phyloP scores from a whole-genome alignment of 2,329 filamentous ascomycete species.

The Nigrospora osmanthi region DNA sequence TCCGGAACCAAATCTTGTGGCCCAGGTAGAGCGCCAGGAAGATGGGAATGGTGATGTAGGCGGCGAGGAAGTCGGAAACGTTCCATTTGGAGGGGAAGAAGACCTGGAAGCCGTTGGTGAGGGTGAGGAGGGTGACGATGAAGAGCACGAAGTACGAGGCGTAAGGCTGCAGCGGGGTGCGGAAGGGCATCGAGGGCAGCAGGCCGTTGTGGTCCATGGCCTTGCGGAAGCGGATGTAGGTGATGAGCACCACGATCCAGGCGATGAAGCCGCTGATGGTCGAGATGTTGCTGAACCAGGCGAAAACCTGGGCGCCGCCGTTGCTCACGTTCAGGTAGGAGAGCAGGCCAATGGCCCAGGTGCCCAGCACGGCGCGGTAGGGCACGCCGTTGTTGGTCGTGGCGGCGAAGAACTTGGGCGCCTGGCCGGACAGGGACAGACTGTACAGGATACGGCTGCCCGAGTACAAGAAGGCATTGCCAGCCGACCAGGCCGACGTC shows the following conservation, averaged over 20 bases:
- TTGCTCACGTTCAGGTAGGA: constrained; percentile 63
- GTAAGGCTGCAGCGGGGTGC: constrained; percentile 50
- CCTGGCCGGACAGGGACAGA: constrained; percentile 59
- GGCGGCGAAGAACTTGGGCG: constrained; percentile 50
- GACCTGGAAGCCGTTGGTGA: constrained; percentile 70
- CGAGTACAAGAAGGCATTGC: constrained; percentile 56
- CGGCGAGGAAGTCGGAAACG: constrained; percentile 54
- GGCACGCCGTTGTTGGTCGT: constrained; percentile 58
- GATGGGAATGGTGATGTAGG: constrained; percentile 54
- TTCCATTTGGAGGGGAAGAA: constrained; percentile 63
- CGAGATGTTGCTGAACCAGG: constrained; percentile 65
- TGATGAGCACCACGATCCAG: constrained; percentile 51
- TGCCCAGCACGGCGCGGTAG: constrained; percentile 43
- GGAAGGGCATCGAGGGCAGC: constrained; percentile 41
- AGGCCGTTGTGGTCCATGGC: constrained; percentile 47
- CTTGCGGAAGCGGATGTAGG: constrained; percentile 50
- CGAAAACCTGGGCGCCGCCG: constrained; percentile 56
- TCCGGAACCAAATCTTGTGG: constrained; percentile 47
- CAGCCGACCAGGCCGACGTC: constrained; percentile 57
- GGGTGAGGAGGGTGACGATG: constrained; percentile 51
- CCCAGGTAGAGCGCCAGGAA: constrained; percentile 53
- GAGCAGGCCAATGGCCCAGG: constrained; percentile 54
- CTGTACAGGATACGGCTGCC: constrained; percentile 64
- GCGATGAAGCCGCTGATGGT: constrained; percentile 54
- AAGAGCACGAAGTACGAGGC: constrained; percentile 53